Evolutionary conservation across 805 yeast species (phyloP).

Genomic region (Wickerhamiella shivajii): DNA sequence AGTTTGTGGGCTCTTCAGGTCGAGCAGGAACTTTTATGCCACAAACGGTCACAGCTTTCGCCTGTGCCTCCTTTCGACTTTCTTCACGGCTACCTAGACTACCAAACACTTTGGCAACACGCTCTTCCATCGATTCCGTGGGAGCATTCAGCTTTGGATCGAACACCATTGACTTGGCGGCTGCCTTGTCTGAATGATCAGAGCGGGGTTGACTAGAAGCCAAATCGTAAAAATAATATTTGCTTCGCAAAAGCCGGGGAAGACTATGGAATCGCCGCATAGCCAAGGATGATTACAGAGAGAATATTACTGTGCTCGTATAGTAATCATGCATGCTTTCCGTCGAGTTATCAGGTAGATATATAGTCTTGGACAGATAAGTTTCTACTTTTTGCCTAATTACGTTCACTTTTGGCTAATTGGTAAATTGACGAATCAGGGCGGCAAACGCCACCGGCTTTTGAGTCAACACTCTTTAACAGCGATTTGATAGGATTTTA

Average conservation of each 20-base stretch:
- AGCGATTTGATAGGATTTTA: too few species aligned
- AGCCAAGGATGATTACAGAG: too few species aligned
- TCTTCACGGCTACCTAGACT: constrained; percentile 23
- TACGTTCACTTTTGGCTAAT: too few species aligned
- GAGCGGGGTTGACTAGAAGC: constrained; percentile 7
- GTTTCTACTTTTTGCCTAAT: too few species aligned
- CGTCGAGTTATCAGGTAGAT: neutral
- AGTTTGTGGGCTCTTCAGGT: constrained; percentile 86
- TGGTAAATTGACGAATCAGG: too few species aligned
- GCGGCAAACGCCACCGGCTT: too few species aligned
- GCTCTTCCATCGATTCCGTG: constrained; percentile 15
- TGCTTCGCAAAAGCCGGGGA: constrained; percentile 9
- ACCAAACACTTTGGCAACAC: constrained; percentile 23
- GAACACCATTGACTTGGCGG: constrained; percentile 10
- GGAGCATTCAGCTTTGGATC: constrained; percentile 13
- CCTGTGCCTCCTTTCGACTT: constrained; percentile 22
- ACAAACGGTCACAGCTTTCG: constrained; percentile 27
- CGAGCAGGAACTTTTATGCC: constrained; percentile 71
- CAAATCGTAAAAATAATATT: constrained; percentile 14
- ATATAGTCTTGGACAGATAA: neutral
- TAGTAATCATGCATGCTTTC: neutral
- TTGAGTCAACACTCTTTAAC: too few species aligned
- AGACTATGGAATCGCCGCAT: constrained; percentile 1
- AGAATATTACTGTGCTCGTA: neutral
- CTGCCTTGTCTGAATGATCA: neutral